Evolutionary conservation across 805 yeast species (phyloP), one percentile per base, ranked within the genome.

Genomic region (Lipomyces lipofer): DNA sequence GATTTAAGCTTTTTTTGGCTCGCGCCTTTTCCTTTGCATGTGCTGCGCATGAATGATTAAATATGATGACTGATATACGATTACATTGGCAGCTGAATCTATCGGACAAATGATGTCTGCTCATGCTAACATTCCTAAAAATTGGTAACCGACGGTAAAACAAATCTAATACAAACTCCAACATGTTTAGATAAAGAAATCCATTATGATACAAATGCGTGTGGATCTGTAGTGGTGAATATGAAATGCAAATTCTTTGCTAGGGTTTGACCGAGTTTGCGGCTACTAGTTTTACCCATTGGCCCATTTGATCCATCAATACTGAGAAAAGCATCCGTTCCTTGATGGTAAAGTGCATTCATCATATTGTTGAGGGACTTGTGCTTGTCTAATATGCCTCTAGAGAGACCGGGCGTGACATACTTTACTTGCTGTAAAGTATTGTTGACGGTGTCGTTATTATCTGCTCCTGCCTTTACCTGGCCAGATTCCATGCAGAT

Each of bases 401-500:
- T 25, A 4, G 63, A 53, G n/a, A 52, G 29, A 2, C 44, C 40
- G 22, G 56, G 54, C 4, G 60, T 59, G 17, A 59, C 53, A 30
- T 36, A 45, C 21, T 49, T 51, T 10, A 54, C 29, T 36, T 55
- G 58, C 42, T 40, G 47, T 17, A 60, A 36, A 19, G 59, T 51
- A 3, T 42, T 27, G 13, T 27, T 15, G 13, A 60, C 55, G 28
- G 60, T 49, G 35, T 49, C 59, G 17, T 27, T 19, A 15, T 28
- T 27, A 10, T 42, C 29, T 21, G 48, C 40, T 28, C 63, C 63
- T 9, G 53, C 27, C 39, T 30, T 38, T 19, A 60, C 47, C 32
- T 58, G 62, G 10, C 60, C 60, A 6, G 50, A 51, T 22, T 54
- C 63, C 55, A 52, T 47, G 48, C 58, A 54, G n/a, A 54, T 45